phyloP scores from a whole-genome alignment of 2,329 filamentous ascomycete species.

The Didymella lethalis region DNA sequence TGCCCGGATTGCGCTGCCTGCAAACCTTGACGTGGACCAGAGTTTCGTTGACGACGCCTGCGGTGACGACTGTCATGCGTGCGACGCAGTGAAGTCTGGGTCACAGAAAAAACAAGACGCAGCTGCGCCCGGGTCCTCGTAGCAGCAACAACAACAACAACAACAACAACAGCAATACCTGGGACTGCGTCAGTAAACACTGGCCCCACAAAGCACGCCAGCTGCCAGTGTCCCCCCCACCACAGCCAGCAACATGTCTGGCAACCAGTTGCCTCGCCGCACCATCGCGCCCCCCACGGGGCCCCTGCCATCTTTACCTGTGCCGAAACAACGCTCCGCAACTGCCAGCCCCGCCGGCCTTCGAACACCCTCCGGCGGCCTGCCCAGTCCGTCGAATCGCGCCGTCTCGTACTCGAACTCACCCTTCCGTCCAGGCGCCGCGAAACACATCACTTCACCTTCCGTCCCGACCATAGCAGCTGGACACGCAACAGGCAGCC shows the following conservation, averaged over 20 bases:
- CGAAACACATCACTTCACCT: constrained; percentile 42
- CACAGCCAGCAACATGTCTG: constrained; percentile 46
- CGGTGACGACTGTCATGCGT: constrained; percentile 16
- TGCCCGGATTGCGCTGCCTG: background rate
- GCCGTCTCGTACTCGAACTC: constrained; percentile 47
- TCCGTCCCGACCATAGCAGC: constrained; percentile 60
- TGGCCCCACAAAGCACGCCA: constrained; percentile 4
- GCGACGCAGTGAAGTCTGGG: constrained; percentile 14
- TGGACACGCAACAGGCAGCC: constrained; percentile 41
- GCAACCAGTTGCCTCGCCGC: constrained; percentile 69
- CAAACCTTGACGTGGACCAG: background rate
- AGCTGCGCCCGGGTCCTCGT: background rate
- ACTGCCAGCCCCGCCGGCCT: constrained; percentile 38
- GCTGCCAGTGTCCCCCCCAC: background rate
- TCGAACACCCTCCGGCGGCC: constrained; percentile 36
- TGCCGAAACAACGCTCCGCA: constrained; percentile 73
- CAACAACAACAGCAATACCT: background rate
- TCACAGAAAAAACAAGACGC: constrained; percentile 9
- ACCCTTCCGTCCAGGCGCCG: constrained; percentile 38
- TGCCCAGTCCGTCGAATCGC: constrained; percentile 40
- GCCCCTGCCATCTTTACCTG: constrained; percentile 76
- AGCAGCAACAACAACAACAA: background rate
- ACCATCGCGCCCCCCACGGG: constrained; percentile 72
- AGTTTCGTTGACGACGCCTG: constrained; percentile 13
- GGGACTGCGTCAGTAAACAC: background rate